Conservation (phyloP, 495 filamentous ascomycete genomes). For the Sabuloglossum arenarium region DNA sequence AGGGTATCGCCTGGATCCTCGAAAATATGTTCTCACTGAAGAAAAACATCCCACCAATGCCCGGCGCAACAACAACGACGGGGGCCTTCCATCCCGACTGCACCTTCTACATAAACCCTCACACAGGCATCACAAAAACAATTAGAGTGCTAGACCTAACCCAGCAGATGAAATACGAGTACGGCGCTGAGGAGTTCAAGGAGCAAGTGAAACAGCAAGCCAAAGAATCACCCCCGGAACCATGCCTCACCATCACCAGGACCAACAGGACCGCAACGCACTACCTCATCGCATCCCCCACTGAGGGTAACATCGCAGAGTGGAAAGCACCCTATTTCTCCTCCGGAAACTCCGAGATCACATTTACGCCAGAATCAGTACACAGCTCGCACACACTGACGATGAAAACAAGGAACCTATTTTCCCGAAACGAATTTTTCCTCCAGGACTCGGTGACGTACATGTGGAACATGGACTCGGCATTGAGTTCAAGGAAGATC, state of each 20-base stretch:
- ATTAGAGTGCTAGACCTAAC: constrained; percentile 11
- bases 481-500: background rate
- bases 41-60: no score
- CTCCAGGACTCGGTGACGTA: background rate
- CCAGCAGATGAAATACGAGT: background rate
- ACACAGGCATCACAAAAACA: constrained; percentile 6
- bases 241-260: background rate
- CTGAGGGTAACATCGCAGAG: background rate
- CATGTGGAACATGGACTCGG: background rate
- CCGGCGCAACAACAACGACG: no score
- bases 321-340: background rate
- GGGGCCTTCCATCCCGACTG: no score
- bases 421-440: background rate
- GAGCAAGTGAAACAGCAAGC: background rate
- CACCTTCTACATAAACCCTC: constrained; percentile 10
- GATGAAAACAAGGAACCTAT: background rate
- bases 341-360: background rate
- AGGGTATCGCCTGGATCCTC: no score
- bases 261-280: background rate
- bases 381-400: background rate
- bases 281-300: background rate
- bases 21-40: no score
- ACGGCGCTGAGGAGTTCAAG: background rate
- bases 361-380: background rate
- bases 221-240: background rate